Base-by-base conservation (phyloP, 2,329 filamentous ascomycete genomes). In the Sporothrix luriei region DNA sequence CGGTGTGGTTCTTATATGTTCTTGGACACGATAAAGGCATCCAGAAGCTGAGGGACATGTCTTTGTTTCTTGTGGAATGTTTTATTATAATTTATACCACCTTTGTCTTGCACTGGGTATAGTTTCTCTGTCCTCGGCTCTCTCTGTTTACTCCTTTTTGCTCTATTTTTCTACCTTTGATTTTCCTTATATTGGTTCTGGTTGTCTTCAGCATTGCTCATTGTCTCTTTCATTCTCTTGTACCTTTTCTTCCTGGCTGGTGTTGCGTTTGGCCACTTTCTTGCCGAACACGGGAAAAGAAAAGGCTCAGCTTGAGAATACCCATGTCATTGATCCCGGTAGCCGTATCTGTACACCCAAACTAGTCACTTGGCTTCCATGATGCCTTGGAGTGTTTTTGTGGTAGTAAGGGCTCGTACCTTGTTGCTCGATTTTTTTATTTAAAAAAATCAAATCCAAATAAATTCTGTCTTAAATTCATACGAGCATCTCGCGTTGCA, bases 1-100 rank as follows among this genome's bases (percentile, higher is more conserved):
- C 16, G 51, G 33, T 21, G 49, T n/a, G n/a, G n/a, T 55, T 67
- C 51, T 67, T 67, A 67, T 67, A 67, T 57, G 33, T 46, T 38
- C 24, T n/a, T 46, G 38, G n/a, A 21, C 40, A 21, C 4, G 11
- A 13, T 46, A 11, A 46, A 43, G 46, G 21, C 38, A 21, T 3
- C 13, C 21, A 24, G 21, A 33, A 26, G 57, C 57, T 38, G 57
- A 62, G 21, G 38, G 33, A 46, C 5, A 62, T 38, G 11, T 14
- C 38, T 38, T 62, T 62, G 33, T 46, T 61, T n/a, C 21, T 46
- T 7, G 38, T 33, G 33, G 10, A 40, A 11, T 40, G 11, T n/a
- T 54, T 54, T 26, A 2, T 33, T 16, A n/a, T 21, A 65, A 33
- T 11, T 38, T 38, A 65, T 38, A 19, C 10, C 26, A 33, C 16